A percentile compares a stretch with the other conserved stretches of the same genome.
Conservation (phyloP, 73 alveolate genomes). For the Paramecium caudatum region DNA sequence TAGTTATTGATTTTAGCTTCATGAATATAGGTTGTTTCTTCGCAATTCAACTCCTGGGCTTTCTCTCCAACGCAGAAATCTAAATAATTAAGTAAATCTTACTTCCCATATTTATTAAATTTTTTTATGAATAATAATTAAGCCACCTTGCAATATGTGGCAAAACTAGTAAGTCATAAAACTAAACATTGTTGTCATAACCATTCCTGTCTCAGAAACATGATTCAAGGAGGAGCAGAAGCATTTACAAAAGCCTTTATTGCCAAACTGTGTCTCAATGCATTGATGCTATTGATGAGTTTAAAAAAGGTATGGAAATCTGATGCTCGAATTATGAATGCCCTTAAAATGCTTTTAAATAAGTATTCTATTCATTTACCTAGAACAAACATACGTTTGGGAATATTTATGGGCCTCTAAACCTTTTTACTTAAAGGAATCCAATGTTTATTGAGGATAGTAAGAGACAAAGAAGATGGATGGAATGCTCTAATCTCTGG, state of each 20-base stretch:
- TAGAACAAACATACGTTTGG: constrained; percentile 45
- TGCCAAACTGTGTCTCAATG: constrained; percentile 52
- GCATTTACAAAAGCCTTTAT: constrained; percentile 63
- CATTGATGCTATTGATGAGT: constrained; percentile 22
- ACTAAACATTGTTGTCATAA: constrained; percentile 47
- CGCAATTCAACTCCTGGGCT: not conserved
- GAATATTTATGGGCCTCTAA: constrained; percentile 62
- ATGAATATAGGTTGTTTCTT: not conserved
- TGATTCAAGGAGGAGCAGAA: constrained; percentile 8
- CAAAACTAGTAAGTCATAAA: constrained; percentile 16
- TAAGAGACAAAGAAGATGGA: constrained; percentile 62
- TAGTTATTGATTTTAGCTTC: not conserved
- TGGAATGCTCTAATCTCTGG: constrained; percentile 53
- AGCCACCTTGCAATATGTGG: not conserved
- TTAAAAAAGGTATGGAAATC: constrained; percentile 12
- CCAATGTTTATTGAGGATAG: constrained; percentile 38
- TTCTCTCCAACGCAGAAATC: constrained; percentile 22
- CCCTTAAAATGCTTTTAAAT: not conserved
- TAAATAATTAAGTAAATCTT: not conserved
- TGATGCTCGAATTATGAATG: not conserved
- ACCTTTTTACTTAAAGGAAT: constrained; percentile 49
- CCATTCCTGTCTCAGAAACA: constrained; percentile 14
- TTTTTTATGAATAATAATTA: constrained; percentile 13
- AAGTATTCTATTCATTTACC: not conserved
- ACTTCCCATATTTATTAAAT: not conserved